Conservation (phyloP, 441 rosid genomes). For the Populus hybrid region DNA sequence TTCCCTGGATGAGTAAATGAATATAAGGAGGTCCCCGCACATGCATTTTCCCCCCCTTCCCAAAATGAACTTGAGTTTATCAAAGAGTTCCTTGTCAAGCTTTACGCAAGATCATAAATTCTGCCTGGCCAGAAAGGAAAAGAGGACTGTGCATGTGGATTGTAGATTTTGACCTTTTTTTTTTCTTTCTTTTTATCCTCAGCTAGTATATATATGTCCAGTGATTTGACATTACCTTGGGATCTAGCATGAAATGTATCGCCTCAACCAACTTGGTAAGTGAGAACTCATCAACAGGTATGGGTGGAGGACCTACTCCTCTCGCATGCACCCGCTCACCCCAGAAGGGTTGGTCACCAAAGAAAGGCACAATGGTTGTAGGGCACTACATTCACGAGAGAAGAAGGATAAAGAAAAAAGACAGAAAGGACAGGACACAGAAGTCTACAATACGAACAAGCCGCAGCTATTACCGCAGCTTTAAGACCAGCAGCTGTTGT, state of each 20-base stretch:
- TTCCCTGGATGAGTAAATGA: too few relatives aligned
- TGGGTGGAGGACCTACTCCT: constrained; percentile 91
- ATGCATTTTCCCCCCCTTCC: too few relatives aligned
- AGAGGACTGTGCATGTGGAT: too few relatives aligned
- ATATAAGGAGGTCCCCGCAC: too few relatives aligned
- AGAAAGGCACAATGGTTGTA: constrained; percentile 90
- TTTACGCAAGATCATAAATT: too few relatives aligned
- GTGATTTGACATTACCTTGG: constrained; percentile 43
- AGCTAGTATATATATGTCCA: constrained; percentile 1
- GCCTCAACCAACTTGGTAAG: constrained; percentile 72
- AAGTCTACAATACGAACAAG: constrained; percentile 15
- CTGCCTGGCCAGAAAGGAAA: too few relatives aligned
- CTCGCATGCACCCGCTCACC: constrained; percentile 88
- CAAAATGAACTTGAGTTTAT: too few relatives aligned
- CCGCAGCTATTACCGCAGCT: constrained; percentile 61
- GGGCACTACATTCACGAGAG: constrained; percentile 60
- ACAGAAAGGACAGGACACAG: constrained; percentile 10
- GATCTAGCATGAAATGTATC: constrained; percentile 77
- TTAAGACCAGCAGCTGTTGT: constrained; percentile 98
- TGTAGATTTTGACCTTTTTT: not conserved
- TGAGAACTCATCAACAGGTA: constrained; percentile 85
- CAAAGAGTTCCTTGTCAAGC: too few relatives aligned
- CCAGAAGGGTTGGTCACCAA: constrained; percentile 99
- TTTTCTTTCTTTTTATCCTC: not conserved
- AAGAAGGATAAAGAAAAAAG: not conserved